Conservation (phyloP, 495 filamentous ascomycete species). For the Penicillium arizonense region DNA sequence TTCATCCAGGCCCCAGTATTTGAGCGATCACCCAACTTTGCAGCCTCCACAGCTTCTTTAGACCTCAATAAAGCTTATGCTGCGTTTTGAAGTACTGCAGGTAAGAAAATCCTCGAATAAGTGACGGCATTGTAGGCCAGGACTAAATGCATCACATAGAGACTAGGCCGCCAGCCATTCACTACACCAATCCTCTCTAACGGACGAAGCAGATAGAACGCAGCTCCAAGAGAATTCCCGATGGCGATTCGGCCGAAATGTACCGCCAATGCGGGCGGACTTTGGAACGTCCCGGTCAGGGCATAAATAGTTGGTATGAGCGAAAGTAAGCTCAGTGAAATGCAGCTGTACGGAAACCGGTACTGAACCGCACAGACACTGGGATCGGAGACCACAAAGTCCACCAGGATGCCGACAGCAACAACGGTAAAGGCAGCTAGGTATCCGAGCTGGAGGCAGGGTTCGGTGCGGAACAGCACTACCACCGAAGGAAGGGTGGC, state of each 20-base stretch:
- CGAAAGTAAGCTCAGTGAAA: conserved; percentile 1
- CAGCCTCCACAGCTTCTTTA: background rate
- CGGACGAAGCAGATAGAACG: conserved; percentile 5
- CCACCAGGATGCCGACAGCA: conserved; percentile 1
- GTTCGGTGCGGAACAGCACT: background rate
- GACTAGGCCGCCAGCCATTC: background rate
- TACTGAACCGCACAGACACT: background rate
- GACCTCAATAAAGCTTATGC: background rate
- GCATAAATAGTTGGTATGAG: conserved; percentile 4
- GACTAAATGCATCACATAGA: conserved; percentile 2
- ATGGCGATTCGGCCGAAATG: conserved; percentile 5
- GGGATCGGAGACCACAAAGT: background rate
- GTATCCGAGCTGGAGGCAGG: background rate
- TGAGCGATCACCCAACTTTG: background rate
- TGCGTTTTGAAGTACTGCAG: background rate
- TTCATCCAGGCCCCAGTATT: background rate
- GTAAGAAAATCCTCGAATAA: background rate
- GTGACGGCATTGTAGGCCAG: background rate
- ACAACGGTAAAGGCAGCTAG: background rate
- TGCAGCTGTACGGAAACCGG: conserved; percentile 5
- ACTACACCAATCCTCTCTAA: conserved; percentile 1
- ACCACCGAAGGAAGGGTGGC: background rate
- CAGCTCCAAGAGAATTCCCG: background rate
- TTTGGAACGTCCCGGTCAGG: background rate
- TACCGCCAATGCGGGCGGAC: background rate